Percentiles rank a stretch among this genome's conserved stretches.
phyloP scores from a whole-genome alignment of 768 basidiomycete genomes.

The Mycena vitilis region DNA sequence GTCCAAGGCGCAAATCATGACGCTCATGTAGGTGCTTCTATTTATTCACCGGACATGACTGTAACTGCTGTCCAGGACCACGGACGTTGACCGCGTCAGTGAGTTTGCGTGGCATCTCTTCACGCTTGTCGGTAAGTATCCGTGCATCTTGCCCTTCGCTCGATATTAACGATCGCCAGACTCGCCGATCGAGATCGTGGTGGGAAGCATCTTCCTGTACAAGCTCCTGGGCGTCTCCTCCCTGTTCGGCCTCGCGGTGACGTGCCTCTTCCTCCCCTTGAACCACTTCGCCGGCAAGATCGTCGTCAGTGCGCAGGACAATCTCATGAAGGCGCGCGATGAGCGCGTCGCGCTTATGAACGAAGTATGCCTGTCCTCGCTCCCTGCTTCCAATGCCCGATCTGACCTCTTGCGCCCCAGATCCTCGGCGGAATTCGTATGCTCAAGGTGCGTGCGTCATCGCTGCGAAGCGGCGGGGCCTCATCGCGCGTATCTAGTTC shows the following conservation, averaged over 20 bases:
- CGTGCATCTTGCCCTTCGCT: background rate
- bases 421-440: constrained; percentile 90
- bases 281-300: constrained; percentile 89
- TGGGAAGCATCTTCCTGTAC: constrained; percentile 84
- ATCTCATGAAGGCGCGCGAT: constrained; percentile 91
- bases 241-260: constrained; percentile 82
- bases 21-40: constrained; percentile 63
- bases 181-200: constrained; percentile 80
- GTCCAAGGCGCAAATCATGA: constrained; percentile 88
- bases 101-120: constrained; percentile 87
- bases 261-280: constrained; percentile 77
- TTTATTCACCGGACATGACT: background rate
- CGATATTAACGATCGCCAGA: constrained; percentile 52
- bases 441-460: constrained; percentile 67
- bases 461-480: background rate
- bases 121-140: constrained; percentile 70
- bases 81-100: constrained; percentile 90
- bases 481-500: constrained; percentile 59
- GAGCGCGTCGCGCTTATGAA: constrained; percentile 94
- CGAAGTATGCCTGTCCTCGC: constrained; percentile 51
- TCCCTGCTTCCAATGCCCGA: background rate
- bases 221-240: constrained; percentile 80
- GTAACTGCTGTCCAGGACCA: constrained; percentile 60
- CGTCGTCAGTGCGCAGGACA: constrained; percentile 70
- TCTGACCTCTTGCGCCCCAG: constrained; percentile 48